Base-by-base conservation (phyloP, 805 yeast genomes). In the Saccharomycopsis sp. region DNA sequence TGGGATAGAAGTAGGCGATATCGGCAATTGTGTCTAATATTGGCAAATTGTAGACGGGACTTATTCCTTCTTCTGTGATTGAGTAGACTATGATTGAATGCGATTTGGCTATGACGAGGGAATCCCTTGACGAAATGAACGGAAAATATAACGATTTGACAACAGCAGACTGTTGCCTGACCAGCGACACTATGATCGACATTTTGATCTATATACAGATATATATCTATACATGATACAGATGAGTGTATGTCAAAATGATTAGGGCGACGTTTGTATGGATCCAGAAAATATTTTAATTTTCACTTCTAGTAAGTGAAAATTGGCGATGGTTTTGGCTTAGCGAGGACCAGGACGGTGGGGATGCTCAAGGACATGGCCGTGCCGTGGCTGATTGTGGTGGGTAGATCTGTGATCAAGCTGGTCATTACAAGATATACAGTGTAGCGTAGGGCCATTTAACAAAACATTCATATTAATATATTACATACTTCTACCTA, bases 81-180 rank as follows among this genome's bases (percentile, higher is more conserved):
- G 51, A 19, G 17, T 41, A 55, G 9, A 58, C 23, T 24, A 53
- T 57, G 17, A 56, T 3, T 3, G 52, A 56, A 25, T 56, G 29
- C 3, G 35, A 19, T 25, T 56, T 56, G 17, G 52, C 49, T 2
- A 53, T 20, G 23, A 53, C 19, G 2, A 47, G 19, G 3, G 2
- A 2, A 2, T 19, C 29, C 3, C 12, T n/a, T 25, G 14, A 3
- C 20, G 51, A 19, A 22, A 15, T 54, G 41, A 42, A 54, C 38
- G 54, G 51, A 3, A 14, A 15, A 35, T 51, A 58, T 17, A 51
- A 17, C 35, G 53, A 52, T 19, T 58, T 54, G 17, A 41, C 20
- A 15, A 58, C 34, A 9, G 54, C 20, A 12, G 49, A 35, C 2
- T 54, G 54, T 17, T 41, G 34, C 42, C 55, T 29, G n/a, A 51